Base-by-base conservation (phyloP, 345 rosid species). In the Acer campestre region DNA sequence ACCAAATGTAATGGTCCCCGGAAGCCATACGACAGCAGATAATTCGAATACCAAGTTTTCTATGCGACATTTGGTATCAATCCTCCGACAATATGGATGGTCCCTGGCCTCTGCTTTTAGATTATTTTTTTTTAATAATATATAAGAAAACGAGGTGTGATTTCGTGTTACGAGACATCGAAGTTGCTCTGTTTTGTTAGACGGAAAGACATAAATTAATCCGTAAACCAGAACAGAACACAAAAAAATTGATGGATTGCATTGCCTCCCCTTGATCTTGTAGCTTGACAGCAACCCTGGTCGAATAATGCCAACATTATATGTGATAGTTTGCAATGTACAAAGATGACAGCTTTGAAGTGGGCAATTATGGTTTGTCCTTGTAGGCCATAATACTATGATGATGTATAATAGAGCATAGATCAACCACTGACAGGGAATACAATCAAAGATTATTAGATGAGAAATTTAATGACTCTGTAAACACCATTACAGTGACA, bases 1-100 rank as follows among this genome's bases (percentile, higher is more conserved):
- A 70, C 75, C 73, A 70, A 67, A 53, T 64, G 77, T 53, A 44
- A 79, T 85, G 89, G 91, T 88, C 88, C 88, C 89, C 76, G 2
- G 23, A 48, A 67, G 53, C 75, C 74, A 70, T 75, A 59, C 44
- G 85, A 78, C 77, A 10, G n/a, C 4, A 22, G 64, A 80, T 73
- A 38, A 79, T 78, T 75, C 5, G 80, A 76, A 46, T 68, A 80
- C 64, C 81, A 72, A 78, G 70, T 56, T 64, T 74, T 76, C 78
- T 6, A 68, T 68, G 62, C 35, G 70, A 82, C 74, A 65, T 74
- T 78, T 69, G 82, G 78, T 71, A 61, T 40, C 77, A 42, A 76
- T 29, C 71, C 74, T 70, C 80, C 75, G 76, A 78, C 87, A 81
- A 16, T n/a, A 59, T 7, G 75, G 49, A 77, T 81, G 85, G 86